Percentiles rank a stretch among this genome's conserved stretches.
These are phyloP conservation scores for Candida anglica DNA, from an alignment of 805 yeast species.

Conservation along the genomic window DNA sequence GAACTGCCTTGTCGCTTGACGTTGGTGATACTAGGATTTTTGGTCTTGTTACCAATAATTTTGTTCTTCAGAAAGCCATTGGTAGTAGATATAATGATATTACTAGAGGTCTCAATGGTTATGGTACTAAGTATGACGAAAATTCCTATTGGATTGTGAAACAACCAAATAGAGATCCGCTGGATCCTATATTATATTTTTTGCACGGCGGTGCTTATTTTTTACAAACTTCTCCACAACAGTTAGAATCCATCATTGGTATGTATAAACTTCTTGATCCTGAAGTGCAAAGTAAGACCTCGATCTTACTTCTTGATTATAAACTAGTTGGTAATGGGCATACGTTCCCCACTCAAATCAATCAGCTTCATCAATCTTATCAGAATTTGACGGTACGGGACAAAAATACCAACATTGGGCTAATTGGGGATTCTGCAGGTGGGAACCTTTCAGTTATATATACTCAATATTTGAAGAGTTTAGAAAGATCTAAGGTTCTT, in stretches of 20 bases:
- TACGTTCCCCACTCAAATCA: conserved; percentile 28
- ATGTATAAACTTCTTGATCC: conserved; percentile 26
- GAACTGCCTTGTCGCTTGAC: not conserved
- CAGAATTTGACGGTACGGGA: conserved; percentile 12
- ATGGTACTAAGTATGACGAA: conserved; percentile 27
- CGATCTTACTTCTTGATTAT: conserved; percentile 29
- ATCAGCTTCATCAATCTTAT: conserved; percentile 26
- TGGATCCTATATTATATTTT: conserved; percentile 29
- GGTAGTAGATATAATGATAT: conserved; percentile 1
- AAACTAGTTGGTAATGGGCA: conserved; percentile 22
- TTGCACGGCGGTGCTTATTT: conserved; percentile 41
- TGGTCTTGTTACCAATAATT: conserved; percentile 1
- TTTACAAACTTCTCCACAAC: conserved; percentile 25
- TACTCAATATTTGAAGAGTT: conserved; percentile 21
- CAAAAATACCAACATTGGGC: conserved; percentile 26
- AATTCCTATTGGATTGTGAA: conserved; percentile 33
- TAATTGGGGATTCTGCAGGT: conserved; percentile 43
- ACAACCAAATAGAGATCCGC: conserved; percentile 18
- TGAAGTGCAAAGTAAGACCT: conserved; percentile 10
- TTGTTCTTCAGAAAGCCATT: not conserved
- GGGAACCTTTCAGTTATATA: conserved; percentile 32
- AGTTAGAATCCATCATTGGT: conserved; percentile 25
- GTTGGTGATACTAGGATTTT: conserved; percentile 2
- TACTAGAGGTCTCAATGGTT: conserved; percentile 18
- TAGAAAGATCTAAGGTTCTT: conserved; percentile 2